These are phyloP conservation scores for Fusarium duplospermum DNA, from an alignment of 2,329 filamentous ascomycete species.

Conservation along the genomic window DNA sequence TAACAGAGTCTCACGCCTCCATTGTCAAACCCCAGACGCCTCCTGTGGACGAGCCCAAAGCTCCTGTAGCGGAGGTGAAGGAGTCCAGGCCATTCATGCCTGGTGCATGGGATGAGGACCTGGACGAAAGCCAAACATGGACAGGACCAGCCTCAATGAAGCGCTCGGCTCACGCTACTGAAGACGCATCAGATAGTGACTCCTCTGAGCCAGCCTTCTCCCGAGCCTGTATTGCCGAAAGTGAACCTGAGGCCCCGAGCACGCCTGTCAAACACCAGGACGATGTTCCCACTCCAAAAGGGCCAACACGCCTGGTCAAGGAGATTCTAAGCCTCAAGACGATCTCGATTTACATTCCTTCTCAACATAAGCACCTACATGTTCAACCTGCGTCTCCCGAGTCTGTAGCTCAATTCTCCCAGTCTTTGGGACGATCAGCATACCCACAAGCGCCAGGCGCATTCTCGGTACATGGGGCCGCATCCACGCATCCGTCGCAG, in stretches of 20 bases:
- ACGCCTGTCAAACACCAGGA: conserved; percentile 46
- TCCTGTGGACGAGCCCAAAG: neutral
- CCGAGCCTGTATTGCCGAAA: conserved; percentile 36
- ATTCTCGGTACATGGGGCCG: conserved; percentile 62
- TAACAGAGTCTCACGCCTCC: neutral
- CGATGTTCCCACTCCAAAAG: conserved; percentile 62
- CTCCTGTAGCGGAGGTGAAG: neutral
- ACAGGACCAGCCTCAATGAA: conserved; percentile 6
- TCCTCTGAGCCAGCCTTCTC: conserved; percentile 46
- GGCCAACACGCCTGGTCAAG: conserved; percentile 66
- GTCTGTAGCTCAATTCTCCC: conserved; percentile 43
- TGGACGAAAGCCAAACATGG: conserved; percentile 36
- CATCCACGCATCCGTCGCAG: conserved; percentile 18
- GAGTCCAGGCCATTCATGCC: conserved; percentile 55
- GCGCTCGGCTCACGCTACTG: conserved; percentile 17
- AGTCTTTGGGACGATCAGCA: conserved; percentile 52
- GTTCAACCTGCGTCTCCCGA: conserved; percentile 47
- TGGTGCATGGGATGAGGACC: conserved; percentile 62
- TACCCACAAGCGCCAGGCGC: conserved; percentile 69
- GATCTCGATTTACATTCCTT: conserved; percentile 67
- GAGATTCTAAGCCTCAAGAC: conserved; percentile 63
- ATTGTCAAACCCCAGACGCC: conserved; percentile 9
- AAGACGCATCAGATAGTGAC: conserved; percentile 38
- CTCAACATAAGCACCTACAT: conserved; percentile 59
- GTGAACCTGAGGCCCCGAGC: conserved; percentile 21